Evolutionary conservation across 768 basidiomycete species (phyloP), one percentile per base, ranked within the genome.

Genomic region (Lentinula sp.): DNA sequence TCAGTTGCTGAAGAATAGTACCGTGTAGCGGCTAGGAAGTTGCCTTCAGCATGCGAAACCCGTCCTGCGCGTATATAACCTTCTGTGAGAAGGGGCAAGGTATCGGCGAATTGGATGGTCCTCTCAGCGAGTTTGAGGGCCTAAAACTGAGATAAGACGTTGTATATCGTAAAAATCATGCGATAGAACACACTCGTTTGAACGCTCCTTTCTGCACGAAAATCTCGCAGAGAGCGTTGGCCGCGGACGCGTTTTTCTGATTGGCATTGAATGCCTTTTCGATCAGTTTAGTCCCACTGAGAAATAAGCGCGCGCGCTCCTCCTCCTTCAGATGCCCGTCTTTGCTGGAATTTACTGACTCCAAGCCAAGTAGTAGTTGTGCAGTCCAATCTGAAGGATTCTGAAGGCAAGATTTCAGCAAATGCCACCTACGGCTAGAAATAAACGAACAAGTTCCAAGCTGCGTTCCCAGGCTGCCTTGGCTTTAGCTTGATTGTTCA

Each of bases 111-210:
- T 69, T 98, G 95, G 43, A 98, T 87, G 0, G 95, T 90, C 56
- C 95, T 84, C 68, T 98, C 97, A 23, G 94, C 95, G 18, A 98
- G 78, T 77, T 98, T 99, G 48, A 96, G 72, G 0, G 94, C 93
- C 87, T 94, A 59, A 39, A 4, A 36, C 4, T 13, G 0, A 49
- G 33, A 18, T 58, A 20, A 18, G 57, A 48, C 61, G 54, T 63
- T 57, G 51, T 28, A 52, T 20, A 2, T 18, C 46, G 23, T 28
- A 0, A 28, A 28, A 3, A 28, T 56, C 56, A 53, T 62, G 42
- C 52, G 18, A 42, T 39, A n/a, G 10, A 4, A 71, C 79, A 42
- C 62, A 87, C 93, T 64, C 82, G 80, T 62, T 81, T 76, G 49
- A 81, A 75, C 54, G 86, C 83, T 2, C 85, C 85, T 68, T 89